phyloP scores from a whole-genome alignment of 352 stramenopile genomes.

The Salisapilia sapeloensis region DNA sequence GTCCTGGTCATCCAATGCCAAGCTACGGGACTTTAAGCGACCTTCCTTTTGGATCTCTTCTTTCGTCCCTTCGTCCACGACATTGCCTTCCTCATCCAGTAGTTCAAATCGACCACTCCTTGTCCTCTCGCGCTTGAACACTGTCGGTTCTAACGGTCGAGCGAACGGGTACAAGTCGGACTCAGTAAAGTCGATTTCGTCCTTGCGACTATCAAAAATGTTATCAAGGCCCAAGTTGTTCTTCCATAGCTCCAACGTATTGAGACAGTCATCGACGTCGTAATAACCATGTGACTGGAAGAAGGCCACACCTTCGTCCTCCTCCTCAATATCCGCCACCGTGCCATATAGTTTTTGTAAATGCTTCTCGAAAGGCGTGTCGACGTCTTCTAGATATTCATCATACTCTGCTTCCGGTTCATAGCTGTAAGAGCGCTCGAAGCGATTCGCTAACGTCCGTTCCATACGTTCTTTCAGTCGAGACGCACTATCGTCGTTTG shows the following conservation, averaged over 20 bases:
- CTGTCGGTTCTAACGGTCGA: constrained; percentile 13
- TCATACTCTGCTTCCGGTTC: constrained; percentile 7
- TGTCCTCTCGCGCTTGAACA: constrained; percentile 8
- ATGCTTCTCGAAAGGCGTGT: constrained; percentile 47
- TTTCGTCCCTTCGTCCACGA: constrained; percentile 32
- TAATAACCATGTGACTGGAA: constrained; percentile 75
- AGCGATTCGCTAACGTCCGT: too few relatives aligned
- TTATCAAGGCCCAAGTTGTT: constrained; percentile 49
- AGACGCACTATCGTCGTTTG: too few relatives aligned
- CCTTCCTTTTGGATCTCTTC: constrained; percentile 22
- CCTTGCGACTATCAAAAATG: constrained; percentile 32
- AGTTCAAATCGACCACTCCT: constrained; percentile 29
- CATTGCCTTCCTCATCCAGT: constrained; percentile 47
- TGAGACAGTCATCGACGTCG: constrained; percentile 60
- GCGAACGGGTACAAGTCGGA: constrained; percentile 7
- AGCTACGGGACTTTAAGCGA: constrained; percentile 26
- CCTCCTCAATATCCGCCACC: constrained; percentile 14
- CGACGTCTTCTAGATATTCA: constrained; percentile 3
- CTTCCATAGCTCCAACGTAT: constrained; percentile 68
- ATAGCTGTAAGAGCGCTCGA: too few relatives aligned
- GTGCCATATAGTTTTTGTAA: constrained; percentile 45
- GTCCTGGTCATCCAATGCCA: constrained; percentile 49
- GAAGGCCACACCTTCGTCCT: constrained; percentile 40
- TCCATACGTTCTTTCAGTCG: too few relatives aligned
- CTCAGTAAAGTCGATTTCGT: constrained; percentile 10